These are phyloP conservation scores for Fraxinus quadrangulata DNA, from an alignment of 257 asterid species.

Conservation along the genomic window DNA sequence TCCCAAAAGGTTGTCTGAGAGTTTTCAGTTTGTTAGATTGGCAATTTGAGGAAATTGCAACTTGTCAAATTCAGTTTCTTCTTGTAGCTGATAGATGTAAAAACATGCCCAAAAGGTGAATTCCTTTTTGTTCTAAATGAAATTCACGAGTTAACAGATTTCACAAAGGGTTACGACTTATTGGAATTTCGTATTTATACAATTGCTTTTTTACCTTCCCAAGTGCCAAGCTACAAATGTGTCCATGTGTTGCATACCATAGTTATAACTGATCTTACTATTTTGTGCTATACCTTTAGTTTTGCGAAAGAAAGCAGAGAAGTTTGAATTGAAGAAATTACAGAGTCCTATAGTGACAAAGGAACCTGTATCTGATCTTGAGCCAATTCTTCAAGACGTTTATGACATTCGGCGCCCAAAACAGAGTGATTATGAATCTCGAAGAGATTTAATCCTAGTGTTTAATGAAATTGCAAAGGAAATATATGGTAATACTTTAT, in stretches of 20 bases:
- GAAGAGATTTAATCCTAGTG: constrained; percentile 65
- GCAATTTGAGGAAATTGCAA: background rate
- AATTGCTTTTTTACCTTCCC: constrained; percentile 8
- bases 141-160: background rate
- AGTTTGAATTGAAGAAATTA: constrained; percentile 55
- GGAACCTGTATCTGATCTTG: constrained; percentile 47
- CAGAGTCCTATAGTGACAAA: constrained; percentile 41
- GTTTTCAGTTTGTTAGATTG: background rate
- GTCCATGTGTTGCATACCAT: constrained; percentile 4
- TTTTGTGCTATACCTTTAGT: constrained; percentile 46
- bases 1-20: background rate
- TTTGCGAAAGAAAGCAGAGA: constrained; percentile 63
- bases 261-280: constrained; percentile 19
- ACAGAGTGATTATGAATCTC: constrained; percentile 59
- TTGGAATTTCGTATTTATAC: constrained; percentile 7
- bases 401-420: constrained; percentile 57
- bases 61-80: background rate
- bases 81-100: background rate
- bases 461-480: constrained; percentile 84
- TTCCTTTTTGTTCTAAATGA: background rate
- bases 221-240: constrained; percentile 13
- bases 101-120: background rate
- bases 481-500: constrained; percentile 57
- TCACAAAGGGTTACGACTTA: background rate
- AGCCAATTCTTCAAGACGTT: constrained; percentile 62